Evolutionary conservation across 345 rosid genomes (phyloP), one percentile per base, ranked within the genome.

Genomic region (Salix purpurea): DNA sequence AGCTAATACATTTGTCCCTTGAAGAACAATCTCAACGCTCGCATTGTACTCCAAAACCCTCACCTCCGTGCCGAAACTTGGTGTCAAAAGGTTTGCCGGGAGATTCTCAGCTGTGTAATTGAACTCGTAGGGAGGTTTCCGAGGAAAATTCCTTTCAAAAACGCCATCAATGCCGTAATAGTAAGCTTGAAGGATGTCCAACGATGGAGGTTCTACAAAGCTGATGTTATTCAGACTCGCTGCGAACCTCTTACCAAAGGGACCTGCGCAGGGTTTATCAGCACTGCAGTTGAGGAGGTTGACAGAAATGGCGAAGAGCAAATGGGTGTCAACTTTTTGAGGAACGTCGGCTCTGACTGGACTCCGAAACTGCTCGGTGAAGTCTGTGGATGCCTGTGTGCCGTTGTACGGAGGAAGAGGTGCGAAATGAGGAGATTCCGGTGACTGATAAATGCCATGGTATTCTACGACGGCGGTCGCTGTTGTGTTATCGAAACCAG

Each of bases 401-500:
- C 40, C 18, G 28, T 48, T 44, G 26, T 65, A 64, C 2, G 58
- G 70, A 2, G 54, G 70, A 23, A 65, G 37, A 13, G 40, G 75
- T 34, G 75, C 30, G 5, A 37, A 34, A 8, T 60, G 50, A 21
- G 66, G 75, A 24, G 70, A 67, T 67, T 18, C n/a, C 2, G 30
- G 70, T 0, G 1, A 5, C 0, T 36, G 48, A 18, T 56, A 19
- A 23, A 30, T 67, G 9, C 67, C 62, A 10, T 18, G 26, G 56
- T 80, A 80, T 13, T 67, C 30, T 3, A 77, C 15, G 8, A 77
- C 74, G 60, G 81, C 81, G 8, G 83, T 74, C 7, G 75, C 46
- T 23, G 82, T 79, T 19, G 73, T 79, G 74, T 79, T 74, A 32
- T 83, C 78, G 11, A 46, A 80, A 18, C 48, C 48, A 60, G 74